These are phyloP conservation scores for Allomyces macrogynus DNA, from an alignment of 192 early-diverging fungal genomes.

Conservation along the genomic window DNA sequence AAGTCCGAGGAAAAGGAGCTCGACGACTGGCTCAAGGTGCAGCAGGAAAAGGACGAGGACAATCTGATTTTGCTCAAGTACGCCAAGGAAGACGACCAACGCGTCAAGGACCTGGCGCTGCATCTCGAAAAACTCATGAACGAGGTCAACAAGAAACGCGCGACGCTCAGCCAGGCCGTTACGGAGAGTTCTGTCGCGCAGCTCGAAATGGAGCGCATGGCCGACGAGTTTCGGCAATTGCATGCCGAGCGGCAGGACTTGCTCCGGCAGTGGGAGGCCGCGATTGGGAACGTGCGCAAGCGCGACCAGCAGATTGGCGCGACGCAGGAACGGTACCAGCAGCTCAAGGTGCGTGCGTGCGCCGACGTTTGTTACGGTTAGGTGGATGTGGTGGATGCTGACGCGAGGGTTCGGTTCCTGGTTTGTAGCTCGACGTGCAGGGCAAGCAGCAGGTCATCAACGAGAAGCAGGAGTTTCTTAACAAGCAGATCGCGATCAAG, in stretches of 20 bases:
- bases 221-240: slow-evolving; percentile 26
- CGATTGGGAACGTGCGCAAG: slow-evolving; percentile 26
- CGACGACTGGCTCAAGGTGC: slow-evolving; percentile 35
- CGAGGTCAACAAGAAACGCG: slow-evolving; percentile 36
- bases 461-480: slow-evolving; percentile 27
- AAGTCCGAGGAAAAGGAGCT: slow-evolving; percentile 35
- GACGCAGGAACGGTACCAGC: slow-evolving; percentile 16
- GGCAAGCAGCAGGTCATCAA: too few species aligned
- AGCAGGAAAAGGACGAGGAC: slow-evolving; percentile 39
- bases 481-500: slow-evolving; percentile 22
- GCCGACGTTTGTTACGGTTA: too few species aligned
- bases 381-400: too few species aligned
- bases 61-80: slow-evolving; percentile 32
- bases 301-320: slow-evolving; percentile 24
- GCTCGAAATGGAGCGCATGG: slow-evolving; percentile 35
- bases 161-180: slow-evolving; percentile 13
- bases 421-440: too few species aligned
- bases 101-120: slow-evolving; percentile 28
- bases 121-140: slow-evolving; percentile 32
- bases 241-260: slow-evolving; percentile 33
- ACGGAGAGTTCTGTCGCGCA: slow-evolving; percentile 39
- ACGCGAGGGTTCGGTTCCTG: too few species aligned
- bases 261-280: slow-evolving; percentile 29
- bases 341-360: slow-evolving; percentile 16
- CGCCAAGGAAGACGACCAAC: slow-evolving; percentile 29